Evolutionary conservation across 805 yeast genomes (phyloP).

Genomic region (Ogataea chonburiensis): DNA sequence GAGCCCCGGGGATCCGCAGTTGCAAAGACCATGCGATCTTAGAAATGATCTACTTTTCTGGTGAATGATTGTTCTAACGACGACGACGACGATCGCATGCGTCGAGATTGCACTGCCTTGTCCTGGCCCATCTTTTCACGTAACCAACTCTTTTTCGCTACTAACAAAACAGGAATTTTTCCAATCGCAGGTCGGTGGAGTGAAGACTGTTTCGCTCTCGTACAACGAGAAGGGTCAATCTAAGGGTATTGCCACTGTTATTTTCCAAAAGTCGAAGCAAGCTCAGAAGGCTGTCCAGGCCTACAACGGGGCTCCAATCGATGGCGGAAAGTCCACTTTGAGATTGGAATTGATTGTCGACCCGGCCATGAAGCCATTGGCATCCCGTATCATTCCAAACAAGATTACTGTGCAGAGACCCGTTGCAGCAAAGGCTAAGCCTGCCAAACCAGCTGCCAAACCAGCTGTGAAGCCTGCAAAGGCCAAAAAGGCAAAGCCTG

Average conservation of each 20-base stretch:
- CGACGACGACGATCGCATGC: conserved; percentile 8
- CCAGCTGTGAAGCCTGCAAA: conserved; percentile 27
- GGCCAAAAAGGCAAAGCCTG: conserved; percentile 44
- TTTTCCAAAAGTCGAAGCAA: conserved; percentile 64
- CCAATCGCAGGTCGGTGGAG: conserved; percentile 83
- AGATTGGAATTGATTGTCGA: conserved; percentile 81
- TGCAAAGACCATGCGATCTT: conserved; percentile 1
- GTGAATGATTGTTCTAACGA: conserved; percentile 14
- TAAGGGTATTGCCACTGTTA: conserved; percentile 86
- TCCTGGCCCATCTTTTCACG: conserved; percentile 5
- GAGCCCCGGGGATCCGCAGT: conserved; percentile 14
- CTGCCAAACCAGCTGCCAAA: conserved; percentile 20
- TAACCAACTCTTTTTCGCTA: conserved; percentile 7
- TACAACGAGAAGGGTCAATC: conserved; percentile 89
- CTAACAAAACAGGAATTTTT: conserved; percentile 72
- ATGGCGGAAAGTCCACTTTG: conserved; percentile 76
- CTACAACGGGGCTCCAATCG: conserved; percentile 92
- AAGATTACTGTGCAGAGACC: conserved; percentile 14
- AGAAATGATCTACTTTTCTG: background rate
- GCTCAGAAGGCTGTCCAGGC: conserved; percentile 79
- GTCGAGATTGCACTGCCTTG: conserved; percentile 5
- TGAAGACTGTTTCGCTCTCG: conserved; percentile 63
- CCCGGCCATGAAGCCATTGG: conserved; percentile 72
- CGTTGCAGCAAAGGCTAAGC: conserved; percentile 12
- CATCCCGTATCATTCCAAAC: conserved; percentile 67